Conservation (phyloP, 2,329 filamentous ascomycete species). For the Chaetomium strumarium region DNA sequence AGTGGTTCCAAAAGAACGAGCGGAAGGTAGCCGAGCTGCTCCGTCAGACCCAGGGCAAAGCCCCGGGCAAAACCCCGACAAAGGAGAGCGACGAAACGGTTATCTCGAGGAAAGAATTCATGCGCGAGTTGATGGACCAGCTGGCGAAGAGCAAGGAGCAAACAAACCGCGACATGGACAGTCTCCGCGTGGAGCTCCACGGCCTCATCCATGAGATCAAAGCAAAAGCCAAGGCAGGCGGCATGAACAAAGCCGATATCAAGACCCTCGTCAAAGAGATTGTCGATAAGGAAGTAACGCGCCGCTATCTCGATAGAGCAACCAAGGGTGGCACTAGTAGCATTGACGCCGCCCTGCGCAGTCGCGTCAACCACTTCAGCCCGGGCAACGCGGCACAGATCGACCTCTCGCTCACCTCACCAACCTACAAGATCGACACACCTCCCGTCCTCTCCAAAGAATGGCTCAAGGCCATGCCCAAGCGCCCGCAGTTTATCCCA, state of each 20-base stretch:
- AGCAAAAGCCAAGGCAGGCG: conserved; percentile 15
- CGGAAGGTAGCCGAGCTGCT: conserved; percentile 33
- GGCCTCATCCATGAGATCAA: conserved; percentile 28
- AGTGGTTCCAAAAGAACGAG: conserved; percentile 48
- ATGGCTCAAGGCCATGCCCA: conserved; percentile 21
- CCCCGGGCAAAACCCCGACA: neutral
- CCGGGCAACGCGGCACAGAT: conserved; percentile 59
- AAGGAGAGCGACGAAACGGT: conserved; percentile 25
- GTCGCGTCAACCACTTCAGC: conserved; percentile 69
- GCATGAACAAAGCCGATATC: conserved; percentile 39
- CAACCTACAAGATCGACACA: conserved; percentile 41
- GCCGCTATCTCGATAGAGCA: conserved; percentile 42
- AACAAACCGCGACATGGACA: conserved; percentile 36
- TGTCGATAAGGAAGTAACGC: conserved; percentile 39
- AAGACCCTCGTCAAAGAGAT: conserved; percentile 35
- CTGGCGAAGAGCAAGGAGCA: conserved; percentile 35
- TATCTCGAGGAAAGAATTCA: conserved; percentile 45
- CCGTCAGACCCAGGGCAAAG: neutral
- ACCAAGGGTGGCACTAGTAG: conserved; percentile 41
- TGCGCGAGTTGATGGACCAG: conserved; percentile 37
- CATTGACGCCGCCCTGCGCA: conserved; percentile 39
- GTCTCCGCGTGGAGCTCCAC: conserved; percentile 27
- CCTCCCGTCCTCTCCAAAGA: conserved; percentile 23
- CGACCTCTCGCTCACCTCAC: conserved; percentile 55
- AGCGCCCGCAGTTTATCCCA: conserved; percentile 31